phyloP scores from a whole-genome alignment of 2,329 filamentous ascomycete genomes.

The Stagonosporopsis chrysanthemi region DNA sequence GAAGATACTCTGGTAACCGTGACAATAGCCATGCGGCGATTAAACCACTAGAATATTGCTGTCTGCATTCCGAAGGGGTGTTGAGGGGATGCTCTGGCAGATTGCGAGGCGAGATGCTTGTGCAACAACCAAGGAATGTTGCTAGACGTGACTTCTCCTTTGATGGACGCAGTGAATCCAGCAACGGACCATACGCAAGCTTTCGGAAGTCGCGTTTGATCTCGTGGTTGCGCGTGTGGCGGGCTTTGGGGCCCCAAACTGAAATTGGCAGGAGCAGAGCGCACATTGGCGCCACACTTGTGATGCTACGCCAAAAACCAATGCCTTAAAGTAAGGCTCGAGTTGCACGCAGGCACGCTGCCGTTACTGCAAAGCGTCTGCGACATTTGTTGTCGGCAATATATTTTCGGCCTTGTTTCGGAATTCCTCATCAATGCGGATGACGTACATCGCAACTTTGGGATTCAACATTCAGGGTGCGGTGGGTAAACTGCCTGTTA shows the following conservation, averaged over 20 bases:
- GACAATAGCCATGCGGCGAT: conserved; percentile 17
- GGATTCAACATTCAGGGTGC: background rate
- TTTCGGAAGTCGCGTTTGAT: conserved; percentile 7
- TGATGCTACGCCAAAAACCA: background rate
- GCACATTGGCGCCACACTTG: background rate
- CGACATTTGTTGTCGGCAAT: background rate
- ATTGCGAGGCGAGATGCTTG: conserved; percentile 10
- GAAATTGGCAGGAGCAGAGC: background rate
- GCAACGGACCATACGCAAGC: background rate
- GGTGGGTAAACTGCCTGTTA: background rate
- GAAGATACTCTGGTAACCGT: conserved; percentile 13
- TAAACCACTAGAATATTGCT: conserved; percentile 5
- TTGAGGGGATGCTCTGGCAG: conserved; percentile 7
- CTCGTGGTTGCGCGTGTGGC: conserved; percentile 5
- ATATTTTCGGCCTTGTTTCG: background rate
- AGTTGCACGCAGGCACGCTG: background rate
- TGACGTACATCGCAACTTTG: background rate
- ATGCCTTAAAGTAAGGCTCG: background rate
- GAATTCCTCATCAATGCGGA: background rate
- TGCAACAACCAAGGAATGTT: conserved; percentile 16
- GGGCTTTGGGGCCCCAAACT: background rate
- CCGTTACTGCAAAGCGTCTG: background rate
- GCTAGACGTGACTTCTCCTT: conserved; percentile 1
- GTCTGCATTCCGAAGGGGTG: conserved; percentile 16
- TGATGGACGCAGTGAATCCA: background rate